phyloP scores from a whole-genome alignment of 495 filamentous ascomycete genomes.

The Elasticomyces elasticus region DNA sequence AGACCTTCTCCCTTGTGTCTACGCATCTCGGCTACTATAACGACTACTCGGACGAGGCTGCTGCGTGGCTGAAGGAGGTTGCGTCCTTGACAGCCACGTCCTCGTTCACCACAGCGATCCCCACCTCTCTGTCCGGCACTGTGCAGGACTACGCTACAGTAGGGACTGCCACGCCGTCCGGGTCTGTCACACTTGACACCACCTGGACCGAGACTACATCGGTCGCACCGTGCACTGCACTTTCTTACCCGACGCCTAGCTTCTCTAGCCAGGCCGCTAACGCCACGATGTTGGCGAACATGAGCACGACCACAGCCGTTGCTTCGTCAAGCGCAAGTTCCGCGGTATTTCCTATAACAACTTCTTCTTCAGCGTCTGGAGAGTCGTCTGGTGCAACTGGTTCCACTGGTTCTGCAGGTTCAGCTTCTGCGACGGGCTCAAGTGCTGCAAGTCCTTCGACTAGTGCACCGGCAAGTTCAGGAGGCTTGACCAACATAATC shows the following conservation, averaged over 20 bases:
- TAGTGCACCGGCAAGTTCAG: background rate
- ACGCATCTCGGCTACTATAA: constrained; percentile 21
- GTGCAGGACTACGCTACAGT: constrained; percentile 9
- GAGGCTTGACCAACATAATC: background rate
- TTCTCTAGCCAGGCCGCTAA: background rate
- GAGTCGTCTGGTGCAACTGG: background rate
- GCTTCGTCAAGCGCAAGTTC: background rate
- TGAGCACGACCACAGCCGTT: background rate
- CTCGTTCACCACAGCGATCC: constrained; percentile 2
- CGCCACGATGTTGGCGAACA: constrained; percentile 1
- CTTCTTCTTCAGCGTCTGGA: no score
- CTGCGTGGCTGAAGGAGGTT: constrained; percentile 11
- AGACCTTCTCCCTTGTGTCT: background rate
- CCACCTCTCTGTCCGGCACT: constrained; percentile 3
- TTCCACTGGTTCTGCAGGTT: background rate
- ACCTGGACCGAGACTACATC: background rate
- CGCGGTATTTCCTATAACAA: background rate
- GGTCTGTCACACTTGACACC: background rate
- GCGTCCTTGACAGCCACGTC: constrained; percentile 1
- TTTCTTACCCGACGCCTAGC: background rate
- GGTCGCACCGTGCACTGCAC: constrained; percentile 1
- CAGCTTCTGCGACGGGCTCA: background rate
- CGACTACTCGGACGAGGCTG: constrained; percentile 12
- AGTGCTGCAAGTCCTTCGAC: no score
- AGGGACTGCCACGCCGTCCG: constrained; percentile 4